A percentile compares a stretch with the other conserved stretches of the same genome.
phyloP scores from a whole-genome alignment of 352 stramenopile species.

The Phytophthora nicotianae region DNA sequence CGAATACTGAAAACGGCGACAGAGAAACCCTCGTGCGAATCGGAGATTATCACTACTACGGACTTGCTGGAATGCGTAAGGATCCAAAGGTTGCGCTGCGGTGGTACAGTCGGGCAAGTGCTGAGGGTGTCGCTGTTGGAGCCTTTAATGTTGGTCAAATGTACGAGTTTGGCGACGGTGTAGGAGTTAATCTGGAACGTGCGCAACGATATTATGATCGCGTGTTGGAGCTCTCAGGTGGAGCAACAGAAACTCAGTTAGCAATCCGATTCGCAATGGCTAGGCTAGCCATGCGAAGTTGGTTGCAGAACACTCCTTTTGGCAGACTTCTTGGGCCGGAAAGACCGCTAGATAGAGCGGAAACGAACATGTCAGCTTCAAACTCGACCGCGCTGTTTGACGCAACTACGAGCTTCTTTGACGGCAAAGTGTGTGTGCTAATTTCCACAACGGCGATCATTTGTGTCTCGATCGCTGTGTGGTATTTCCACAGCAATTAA shows the following conservation, averaged over 20 bases:
- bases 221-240: slow-evolving; percentile 52
- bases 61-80: slow-evolving; percentile 43
- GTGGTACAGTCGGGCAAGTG: slow-evolving; percentile 78
- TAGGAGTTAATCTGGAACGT: slow-evolving; percentile 52
- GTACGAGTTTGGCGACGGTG: slow-evolving; percentile 66
- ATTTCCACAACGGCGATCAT: slow-evolving; percentile 28
- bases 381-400: slow-evolving; percentile 15
- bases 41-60: slow-evolving; percentile 82
- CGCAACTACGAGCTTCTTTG: slow-evolving; percentile 14
- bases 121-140: slow-evolving; percentile 54
- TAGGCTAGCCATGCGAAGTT: slow-evolving; percentile 40
- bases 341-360: slow-evolving; percentile 3
- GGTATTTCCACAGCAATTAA: slow-evolving; percentile 34
- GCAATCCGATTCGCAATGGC: slow-evolving; percentile 45
- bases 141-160: slow-evolving; percentile 83
- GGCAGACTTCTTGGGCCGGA: slow-evolving; percentile 15
- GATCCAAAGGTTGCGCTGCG: slow-evolving; percentile 46
- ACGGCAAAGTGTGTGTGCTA: slow-evolving; percentile 14
- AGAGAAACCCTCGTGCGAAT: slow-evolving; percentile 70
- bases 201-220: slow-evolving; percentile 70
- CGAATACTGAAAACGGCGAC: slow-evolving; percentile 50
- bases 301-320: slow-evolving; percentile 36
- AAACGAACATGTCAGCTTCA: slow-evolving; percentile 17
- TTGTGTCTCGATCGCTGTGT: slow-evolving; percentile 23
- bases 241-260: slow-evolving; percentile 33